phyloP scores from a whole-genome alignment of 2,329 filamentous ascomycete genomes.

The Gnomoniopsis sp. region DNA sequence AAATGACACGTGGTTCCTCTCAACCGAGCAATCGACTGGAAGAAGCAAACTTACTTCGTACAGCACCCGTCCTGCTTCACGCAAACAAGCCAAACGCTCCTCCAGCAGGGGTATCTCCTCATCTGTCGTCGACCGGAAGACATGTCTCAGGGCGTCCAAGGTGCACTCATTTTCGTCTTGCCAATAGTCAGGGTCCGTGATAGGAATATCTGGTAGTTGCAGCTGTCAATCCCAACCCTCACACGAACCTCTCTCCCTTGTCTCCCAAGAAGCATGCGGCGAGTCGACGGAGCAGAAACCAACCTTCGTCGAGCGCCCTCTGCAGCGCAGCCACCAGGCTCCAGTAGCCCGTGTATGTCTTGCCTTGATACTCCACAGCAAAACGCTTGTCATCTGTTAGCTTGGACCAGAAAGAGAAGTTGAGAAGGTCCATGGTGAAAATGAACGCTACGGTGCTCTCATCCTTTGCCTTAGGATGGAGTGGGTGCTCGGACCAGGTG shows the following conservation, averaged over 20 bases:
- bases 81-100: conserved; percentile 73
- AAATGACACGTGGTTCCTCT: conserved; percentile 17
- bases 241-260: conserved; percentile 16
- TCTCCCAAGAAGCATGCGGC: not conserved
- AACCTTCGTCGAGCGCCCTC: conserved; percentile 83
- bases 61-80: conserved; percentile 78
- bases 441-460: conserved; percentile 84
- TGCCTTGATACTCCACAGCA: conserved; percentile 75
- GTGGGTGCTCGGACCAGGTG: conserved; percentile 82
- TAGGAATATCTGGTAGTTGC: conserved; percentile 64
- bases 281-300: conserved; percentile 20
- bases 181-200: conserved; percentile 89
- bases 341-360: conserved; percentile 91
- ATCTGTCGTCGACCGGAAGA: conserved; percentile 83
- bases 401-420: conserved; percentile 96
- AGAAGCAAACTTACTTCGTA: conserved; percentile 56
- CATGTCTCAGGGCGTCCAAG: conserved; percentile 66
- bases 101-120: conserved; percentile 83
- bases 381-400: conserved; percentile 68
- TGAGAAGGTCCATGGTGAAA: conserved; percentile 94
- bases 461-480: conserved; percentile 82
- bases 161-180: conserved; percentile 71
- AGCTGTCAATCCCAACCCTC: conserved; percentile 4
- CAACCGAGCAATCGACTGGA: not conserved
- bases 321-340: conserved; percentile 85